Evolutionary conservation across 2,329 filamentous ascomycete species (phyloP).

Genomic region (Pestalotiopsis sp.): DNA sequence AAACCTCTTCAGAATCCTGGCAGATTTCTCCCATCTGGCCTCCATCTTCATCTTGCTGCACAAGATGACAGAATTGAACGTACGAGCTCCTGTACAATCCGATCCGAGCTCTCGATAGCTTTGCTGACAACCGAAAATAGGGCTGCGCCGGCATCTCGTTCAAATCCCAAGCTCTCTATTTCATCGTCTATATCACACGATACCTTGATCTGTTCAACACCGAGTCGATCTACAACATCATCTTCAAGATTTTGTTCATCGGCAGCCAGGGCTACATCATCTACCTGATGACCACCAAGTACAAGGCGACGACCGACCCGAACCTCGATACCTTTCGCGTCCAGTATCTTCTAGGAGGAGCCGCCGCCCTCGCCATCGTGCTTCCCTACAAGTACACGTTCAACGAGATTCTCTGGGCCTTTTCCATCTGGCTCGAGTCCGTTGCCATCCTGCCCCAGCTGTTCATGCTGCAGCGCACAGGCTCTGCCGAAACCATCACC

Average conservation of each 20-base stretch:
- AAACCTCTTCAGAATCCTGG: conserved; percentile 60
- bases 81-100: conserved; percentile 43
- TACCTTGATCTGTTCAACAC: conserved; percentile 93
- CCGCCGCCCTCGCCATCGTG: conserved; percentile 74
- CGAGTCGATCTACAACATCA: conserved; percentile 82
- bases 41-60: conserved; percentile 94
- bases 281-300: conserved; percentile 96
- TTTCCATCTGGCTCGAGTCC: conserved; percentile 96
- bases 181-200: conserved; percentile 89
- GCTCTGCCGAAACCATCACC: conserved; percentile 98
- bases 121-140: conserved; percentile 46
- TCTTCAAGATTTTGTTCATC: conserved; percentile 97
- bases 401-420: conserved; percentile 92
- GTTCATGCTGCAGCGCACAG: conserved; percentile 96
- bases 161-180: conserved; percentile 95
- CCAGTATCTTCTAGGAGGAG: conserved; percentile 85
- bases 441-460: conserved; percentile 96
- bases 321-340: conserved; percentile 98
- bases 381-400: conserved; percentile 83
- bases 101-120: background rate
- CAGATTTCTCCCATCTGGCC: conserved; percentile 91
- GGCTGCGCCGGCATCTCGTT: conserved; percentile 98
- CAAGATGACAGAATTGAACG: conserved; percentile 93
- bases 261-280: conserved; percentile 87
- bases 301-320: conserved; percentile 95